phyloP scores from a whole-genome alignment of 164 flowering plant genomes.

The Macadamia tetraphylla region DNA sequence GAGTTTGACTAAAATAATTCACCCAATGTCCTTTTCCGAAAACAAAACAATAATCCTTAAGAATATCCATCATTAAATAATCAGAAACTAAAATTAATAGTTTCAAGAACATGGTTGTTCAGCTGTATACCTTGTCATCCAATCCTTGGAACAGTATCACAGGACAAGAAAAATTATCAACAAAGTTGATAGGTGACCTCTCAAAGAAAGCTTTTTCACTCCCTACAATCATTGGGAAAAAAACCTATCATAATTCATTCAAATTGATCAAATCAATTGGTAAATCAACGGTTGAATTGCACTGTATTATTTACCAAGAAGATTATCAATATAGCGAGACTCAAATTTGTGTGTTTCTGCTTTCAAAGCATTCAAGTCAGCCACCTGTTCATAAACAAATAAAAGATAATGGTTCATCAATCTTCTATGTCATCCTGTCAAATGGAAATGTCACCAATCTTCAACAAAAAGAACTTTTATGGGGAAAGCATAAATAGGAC shows the following conservation, averaged over 20 bases:
- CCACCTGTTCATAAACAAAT: conserved; percentile 49
- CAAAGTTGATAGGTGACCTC: conserved; percentile 88
- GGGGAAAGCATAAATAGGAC: not conserved
- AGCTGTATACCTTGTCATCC: conserved; percentile 79
- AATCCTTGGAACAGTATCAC: conserved; percentile 89
- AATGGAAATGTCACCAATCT: not conserved
- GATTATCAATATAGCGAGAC: conserved; percentile 71
- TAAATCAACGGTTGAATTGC: not conserved
- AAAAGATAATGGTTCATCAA: not conserved
- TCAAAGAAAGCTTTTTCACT: conserved; percentile 55
- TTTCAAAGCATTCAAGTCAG: conserved; percentile 60
- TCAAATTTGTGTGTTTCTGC: conserved; percentile 88
- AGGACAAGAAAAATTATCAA: conserved; percentile 87
- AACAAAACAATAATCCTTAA: not conserved
- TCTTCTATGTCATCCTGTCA: not conserved
- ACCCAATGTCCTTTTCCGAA: too few species aligned
- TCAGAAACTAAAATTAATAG: too few species aligned
- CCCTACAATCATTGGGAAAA: conserved; percentile 43
- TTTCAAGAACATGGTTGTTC: not conserved
- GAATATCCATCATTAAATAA: not conserved
- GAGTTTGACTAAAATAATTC: too few species aligned
- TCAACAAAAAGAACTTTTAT: not conserved
- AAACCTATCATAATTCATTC: not conserved
- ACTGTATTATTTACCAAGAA: conserved; percentile 55
- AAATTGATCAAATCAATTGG: not conserved